Evolutionary conservation across 306 rosid genomes (phyloP).

Genomic region (Cucumis sativus): Cucumber_9930_V3 NC_026656.2:19366501-19367000

Average conservation of each 20-base stretch:
- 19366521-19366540: background rate
- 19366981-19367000: conserved; percentile 14
- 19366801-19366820: conserved; percentile 14
- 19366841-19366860: conserved; percentile 10
- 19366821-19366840: conserved; percentile 36
- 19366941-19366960: conserved; percentile 3
- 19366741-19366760: background rate
- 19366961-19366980: conserved; percentile 19
- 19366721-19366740: background rate
- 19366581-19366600: background rate
- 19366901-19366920: background rate
- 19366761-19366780: conserved; percentile 6
- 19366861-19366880: background rate
- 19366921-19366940: background rate
- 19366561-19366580: background rate
- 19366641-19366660: background rate
- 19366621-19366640: background rate
- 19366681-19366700: background rate
- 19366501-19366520: background rate
- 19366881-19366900: conserved; percentile 17
- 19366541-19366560: background rate
- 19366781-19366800: conserved; percentile 2
- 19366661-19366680: background rate
- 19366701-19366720: background rate
- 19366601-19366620: background rate